phyloP scores from a whole-genome alignment of 2,329 filamentous ascomycete species.

The Albophoma yamanashiensis region DNA sequence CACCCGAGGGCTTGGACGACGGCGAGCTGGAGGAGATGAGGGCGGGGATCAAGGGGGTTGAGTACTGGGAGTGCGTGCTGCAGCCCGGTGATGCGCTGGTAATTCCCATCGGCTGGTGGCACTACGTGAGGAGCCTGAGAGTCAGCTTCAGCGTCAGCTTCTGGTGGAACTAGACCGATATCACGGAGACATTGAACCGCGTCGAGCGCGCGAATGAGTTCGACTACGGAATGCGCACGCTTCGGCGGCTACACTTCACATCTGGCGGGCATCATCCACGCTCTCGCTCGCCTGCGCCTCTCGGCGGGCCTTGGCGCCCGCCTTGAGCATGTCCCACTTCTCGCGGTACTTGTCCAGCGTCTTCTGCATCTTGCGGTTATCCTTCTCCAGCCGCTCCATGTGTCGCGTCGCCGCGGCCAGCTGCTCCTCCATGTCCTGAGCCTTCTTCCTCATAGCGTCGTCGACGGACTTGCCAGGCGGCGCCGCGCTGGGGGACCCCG shows the following conservation, averaged over 20 bases:
- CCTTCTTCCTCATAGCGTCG: constrained; percentile 32
- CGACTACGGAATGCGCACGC: background rate
- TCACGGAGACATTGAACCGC: background rate
- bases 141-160: constrained; percentile 93
- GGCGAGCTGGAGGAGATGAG: constrained; percentile 26
- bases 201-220: background rate
- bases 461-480: constrained; percentile 18
- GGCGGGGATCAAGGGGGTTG: constrained; percentile 42
- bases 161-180: constrained; percentile 66
- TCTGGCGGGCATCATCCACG: constrained; percentile 19
- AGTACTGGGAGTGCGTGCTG: constrained; percentile 69
- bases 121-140: constrained; percentile 80
- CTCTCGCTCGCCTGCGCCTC: constrained; percentile 29
- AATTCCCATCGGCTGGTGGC: constrained; percentile 95
- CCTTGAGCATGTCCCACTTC: constrained; percentile 51
- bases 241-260: background rate
- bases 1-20: constrained; percentile 13
- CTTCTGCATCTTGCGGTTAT: constrained; percentile 43
- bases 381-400: constrained; percentile 55
- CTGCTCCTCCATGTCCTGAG: constrained; percentile 59
- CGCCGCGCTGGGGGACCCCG: constrained; percentile 34
- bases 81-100: constrained; percentile 76
- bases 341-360: constrained; percentile 48
- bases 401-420: constrained; percentile 46
- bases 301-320: constrained; percentile 45